Conservation (phyloP, 305 asterid species). For the Fraxinus velutina region DNA sequence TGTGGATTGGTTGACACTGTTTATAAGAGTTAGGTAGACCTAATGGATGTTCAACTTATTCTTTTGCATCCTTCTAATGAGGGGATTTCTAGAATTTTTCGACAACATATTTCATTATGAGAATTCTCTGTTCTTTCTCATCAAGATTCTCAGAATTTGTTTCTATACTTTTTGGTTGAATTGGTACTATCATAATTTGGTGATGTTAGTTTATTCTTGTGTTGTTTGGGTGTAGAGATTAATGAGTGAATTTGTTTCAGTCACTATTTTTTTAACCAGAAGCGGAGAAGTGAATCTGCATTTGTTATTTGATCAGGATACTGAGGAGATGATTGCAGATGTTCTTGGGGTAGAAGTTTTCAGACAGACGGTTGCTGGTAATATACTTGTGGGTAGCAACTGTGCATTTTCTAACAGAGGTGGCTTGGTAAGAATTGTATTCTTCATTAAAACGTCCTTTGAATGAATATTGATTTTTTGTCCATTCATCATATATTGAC, state of each 20-base stretch:
- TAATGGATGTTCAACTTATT: neutral
- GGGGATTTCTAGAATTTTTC: neutral
- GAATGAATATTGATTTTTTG: neutral
- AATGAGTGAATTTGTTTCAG: neutral
- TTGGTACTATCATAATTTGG: neutral
- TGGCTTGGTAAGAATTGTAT: constrained; percentile 67
- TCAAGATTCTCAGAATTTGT: neutral
- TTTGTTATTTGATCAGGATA: constrained; percentile 49
- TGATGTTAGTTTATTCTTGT: neutral
- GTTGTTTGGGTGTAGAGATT: neutral
- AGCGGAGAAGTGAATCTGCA: neutral
- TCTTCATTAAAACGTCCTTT: neutral
- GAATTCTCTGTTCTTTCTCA: neutral
- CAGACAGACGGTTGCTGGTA: constrained; percentile 81
- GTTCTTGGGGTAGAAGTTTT: constrained; percentile 92
- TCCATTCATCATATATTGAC: neutral
- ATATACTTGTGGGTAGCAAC: constrained; percentile 78
- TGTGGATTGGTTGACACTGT: neutral
- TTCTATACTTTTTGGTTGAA: neutral
- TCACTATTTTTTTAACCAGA: neutral
- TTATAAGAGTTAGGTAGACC: neutral
- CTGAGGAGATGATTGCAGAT: constrained; percentile 90
- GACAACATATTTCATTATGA: neutral
- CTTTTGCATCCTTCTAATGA: neutral
- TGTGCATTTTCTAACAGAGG: constrained; percentile 78